Evolutionary conservation across 1,284 basidiomycete genomes (phyloP), one percentile per base, ranked within the genome.

Genomic region (Marasmius oreades): DNA sequence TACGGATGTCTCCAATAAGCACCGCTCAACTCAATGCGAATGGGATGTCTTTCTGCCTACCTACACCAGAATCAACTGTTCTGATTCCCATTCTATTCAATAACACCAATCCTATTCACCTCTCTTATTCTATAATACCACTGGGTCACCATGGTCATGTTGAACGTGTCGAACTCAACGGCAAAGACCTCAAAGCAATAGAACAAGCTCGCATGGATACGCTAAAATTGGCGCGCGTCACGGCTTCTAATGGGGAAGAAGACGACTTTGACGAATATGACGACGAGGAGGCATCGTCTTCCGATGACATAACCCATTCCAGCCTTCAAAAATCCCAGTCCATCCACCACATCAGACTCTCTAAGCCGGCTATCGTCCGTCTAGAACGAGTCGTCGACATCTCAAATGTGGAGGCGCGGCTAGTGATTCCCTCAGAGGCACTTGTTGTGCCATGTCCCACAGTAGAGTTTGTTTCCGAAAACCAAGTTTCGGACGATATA

Each of bases 1-100:
- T 95, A 53, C 88, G 89, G 63, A 90, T 94, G 79, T 92, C 92
- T 2, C 93, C 93, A 18, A 91, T 92, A 60, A 88, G 90, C 66
- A 95, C 93, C 1, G 93, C 92, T 14, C 85, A 86, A 45, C 74
- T 95, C 18, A 92, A 93, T 61, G 90, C 91, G 5, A 76, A 85
- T 55, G 73, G 70, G 20, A 73, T 81, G 52, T 82, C 84, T 14
- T 92, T 86, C 70, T 95, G 93, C 64, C 72, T 95, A 16, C 75
- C 84, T 0, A 69, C 82, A 2, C 74, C 82, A 5, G 73, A 75
- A 8, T 77, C 79, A 51, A 74, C 76, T 42, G 79, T 89, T 46
- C 77, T 91, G 51, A 72, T 95, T 47, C 92, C 93, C 1, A 73
- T 95, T 31, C 75, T 97, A 26, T 82, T 98, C 69, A 98, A 97